Conservation (phyloP, 2,329 filamentous ascomycete genomes). For the Hypocreales sp. region DNA sequence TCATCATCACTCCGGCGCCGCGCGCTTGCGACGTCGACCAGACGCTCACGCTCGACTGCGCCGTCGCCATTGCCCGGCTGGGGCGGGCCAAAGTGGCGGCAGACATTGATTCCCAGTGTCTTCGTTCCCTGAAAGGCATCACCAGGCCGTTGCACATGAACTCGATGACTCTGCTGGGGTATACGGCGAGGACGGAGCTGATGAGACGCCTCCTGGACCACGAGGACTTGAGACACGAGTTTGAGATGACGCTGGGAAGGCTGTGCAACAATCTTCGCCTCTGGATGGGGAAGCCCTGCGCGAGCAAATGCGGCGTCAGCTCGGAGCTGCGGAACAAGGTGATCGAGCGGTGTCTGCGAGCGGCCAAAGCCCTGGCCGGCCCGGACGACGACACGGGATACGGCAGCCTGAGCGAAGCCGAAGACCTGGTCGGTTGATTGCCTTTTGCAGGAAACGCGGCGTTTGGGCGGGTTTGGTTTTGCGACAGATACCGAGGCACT, state of each 20-base stretch:
- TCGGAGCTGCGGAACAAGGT: constrained; percentile 34
- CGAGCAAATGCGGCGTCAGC: constrained; percentile 34
- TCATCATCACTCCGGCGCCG: constrained; percentile 29
- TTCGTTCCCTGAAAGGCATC: constrained; percentile 33
- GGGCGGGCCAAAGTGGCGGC: constrained; percentile 23
- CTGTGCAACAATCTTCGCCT: constrained; percentile 41
- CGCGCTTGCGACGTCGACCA: constrained; percentile 32
- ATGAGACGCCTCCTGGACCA: constrained; percentile 37
- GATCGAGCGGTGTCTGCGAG: constrained; percentile 37
- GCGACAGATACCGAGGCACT: background rate
- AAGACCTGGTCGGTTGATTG: constrained; percentile 12
- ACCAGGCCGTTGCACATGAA: constrained; percentile 23
- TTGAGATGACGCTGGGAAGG: constrained; percentile 33
- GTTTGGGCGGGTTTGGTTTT: background rate
- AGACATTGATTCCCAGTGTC: constrained; percentile 21
- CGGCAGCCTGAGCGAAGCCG: constrained; percentile 38
- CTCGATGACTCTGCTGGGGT: constrained; percentile 41
- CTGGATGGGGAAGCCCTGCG: constrained; percentile 41
- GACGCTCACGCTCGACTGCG: constrained; percentile 40
- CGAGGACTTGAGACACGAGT: constrained; percentile 28
- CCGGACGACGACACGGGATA: constrained; percentile 47
- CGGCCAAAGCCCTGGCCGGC: constrained; percentile 41
- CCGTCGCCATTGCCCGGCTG: constrained; percentile 45
- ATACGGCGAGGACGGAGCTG: constrained; percentile 40
- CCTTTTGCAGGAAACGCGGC: background rate